Evolutionary conservation across 805 yeast genomes (phyloP), one percentile per base, ranked within the genome.

Genomic region (Brettanomyces custersianus): DNA sequence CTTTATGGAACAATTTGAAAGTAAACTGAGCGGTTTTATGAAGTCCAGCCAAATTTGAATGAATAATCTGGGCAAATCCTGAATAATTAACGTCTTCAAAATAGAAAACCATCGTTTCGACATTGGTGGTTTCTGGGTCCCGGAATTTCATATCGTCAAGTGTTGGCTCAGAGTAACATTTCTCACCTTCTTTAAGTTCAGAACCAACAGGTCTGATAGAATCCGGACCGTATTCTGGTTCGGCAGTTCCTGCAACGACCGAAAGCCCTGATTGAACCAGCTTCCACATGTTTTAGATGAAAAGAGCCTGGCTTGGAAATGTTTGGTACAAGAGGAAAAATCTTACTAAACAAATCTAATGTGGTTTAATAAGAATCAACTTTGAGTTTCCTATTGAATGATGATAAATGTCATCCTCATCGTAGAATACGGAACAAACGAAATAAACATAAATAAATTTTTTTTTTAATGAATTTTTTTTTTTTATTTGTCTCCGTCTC

Each of bases 201-300:
- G 40, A 28, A 12, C 48, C 46, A 39, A 88, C 76, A n/a, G 96
- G 74, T 51, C 81, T 90, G 46, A 92, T 84, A 28, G 94, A 94
- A 34, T 81, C 95, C 28, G 80, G 72, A 36, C 98, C 98, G 52
- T 92, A 92, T 54, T 82, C 95, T 19, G 98, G 98, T 59, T 92
- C 98, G 2, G 95, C 96, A 10, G 94, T 75, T 37, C 98, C 98
- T 5, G 96, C 90, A 31, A 87, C 92, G 5, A 94, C 92, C n/a
- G 96, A 84, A n/a, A 55, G 37, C 12, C 60, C 62, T 4, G 56
- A 45, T 40, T 57, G 62, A 32, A 55, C 57, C 36, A 55, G 36
- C 37, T 55, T 57, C 62, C 62, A 57, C 62, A 57, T 57, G 18
- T 28, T 23, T 13, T 15, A 9, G 12, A 19, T 12, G 18, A 15